A percentile compares a stretch with the other conserved stretches of the same genome.
phyloP scores from a whole-genome alignment of 441 rosid genomes.

The Sinapis alba region DNA sequence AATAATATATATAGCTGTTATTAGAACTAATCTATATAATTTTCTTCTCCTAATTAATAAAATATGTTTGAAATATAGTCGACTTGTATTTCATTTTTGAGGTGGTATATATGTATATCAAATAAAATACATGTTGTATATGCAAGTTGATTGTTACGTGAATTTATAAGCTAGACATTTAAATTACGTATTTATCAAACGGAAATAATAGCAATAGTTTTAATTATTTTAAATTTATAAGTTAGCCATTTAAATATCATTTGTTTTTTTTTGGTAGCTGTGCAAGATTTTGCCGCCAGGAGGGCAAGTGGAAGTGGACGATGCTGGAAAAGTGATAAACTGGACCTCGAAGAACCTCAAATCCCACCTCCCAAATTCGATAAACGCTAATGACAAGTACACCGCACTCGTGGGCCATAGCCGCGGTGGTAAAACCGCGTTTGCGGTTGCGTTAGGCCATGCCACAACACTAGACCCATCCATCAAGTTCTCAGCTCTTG shows the following conservation, averaged over 20 bases:
- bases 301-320: constrained; percentile 44
- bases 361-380: constrained; percentile 31
- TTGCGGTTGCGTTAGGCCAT: constrained; percentile 52
- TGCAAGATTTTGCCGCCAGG: constrained; percentile 24
- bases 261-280: constrained; percentile 7
- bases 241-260: background rate
- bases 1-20: background rate
- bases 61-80: background rate
- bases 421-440: constrained; percentile 58
- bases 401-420: constrained; percentile 56
- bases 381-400: constrained; percentile 26
- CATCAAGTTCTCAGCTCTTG: constrained; percentile 39
- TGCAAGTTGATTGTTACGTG: background rate
- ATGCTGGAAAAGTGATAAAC: constrained; percentile 44
- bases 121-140: background rate
- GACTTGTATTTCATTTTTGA: background rate
- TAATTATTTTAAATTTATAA: background rate
- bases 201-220: background rate
- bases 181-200: background rate
- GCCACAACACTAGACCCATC: constrained; percentile 36
- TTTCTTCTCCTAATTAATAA: background rate
- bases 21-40: background rate
- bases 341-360: constrained; percentile 46
- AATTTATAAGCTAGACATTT: background rate
- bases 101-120: background rate